Evolutionary conservation across 179 eudicot genomes (phyloP).

Genomic region (Spergularia azorica): DNA sequence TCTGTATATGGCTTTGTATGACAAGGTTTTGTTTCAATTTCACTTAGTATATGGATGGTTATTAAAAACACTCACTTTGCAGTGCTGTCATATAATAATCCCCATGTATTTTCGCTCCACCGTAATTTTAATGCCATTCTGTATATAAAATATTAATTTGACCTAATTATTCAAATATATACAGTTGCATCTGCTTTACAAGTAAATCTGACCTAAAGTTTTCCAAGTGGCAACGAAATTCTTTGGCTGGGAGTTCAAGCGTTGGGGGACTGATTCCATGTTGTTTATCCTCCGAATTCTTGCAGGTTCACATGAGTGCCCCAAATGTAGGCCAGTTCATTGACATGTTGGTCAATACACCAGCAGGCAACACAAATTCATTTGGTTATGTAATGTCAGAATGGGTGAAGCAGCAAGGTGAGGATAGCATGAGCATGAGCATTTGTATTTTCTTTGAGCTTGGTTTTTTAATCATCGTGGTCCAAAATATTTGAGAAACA

Average conservation of each 20-base stretch:
- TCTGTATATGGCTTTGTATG: background rate
- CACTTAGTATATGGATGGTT: background rate
- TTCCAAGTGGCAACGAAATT: background rate
- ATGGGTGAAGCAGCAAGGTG: conserved; percentile 94
- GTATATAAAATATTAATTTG: background rate
- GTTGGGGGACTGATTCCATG: background rate
- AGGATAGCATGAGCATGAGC: conserved; percentile 17
- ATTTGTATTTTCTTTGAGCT: background rate
- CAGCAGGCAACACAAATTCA: conserved; percentile 63
- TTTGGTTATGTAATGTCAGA: conserved; percentile 84
- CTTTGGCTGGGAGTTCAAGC: background rate
- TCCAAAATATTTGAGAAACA: background rate
- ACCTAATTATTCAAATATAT: background rate
- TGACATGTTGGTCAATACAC: conserved; percentile 70
- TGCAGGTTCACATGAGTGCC: conserved; percentile 89
- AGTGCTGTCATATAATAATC: background rate
- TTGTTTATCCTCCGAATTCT: conserved; percentile 6
- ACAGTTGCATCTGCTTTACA: background rate
- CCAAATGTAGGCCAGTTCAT: conserved; percentile 88
- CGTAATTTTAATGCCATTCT: background rate
- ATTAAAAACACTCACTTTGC: background rate
- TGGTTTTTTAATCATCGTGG: background rate
- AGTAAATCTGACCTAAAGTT: background rate
- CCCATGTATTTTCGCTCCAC: background rate
- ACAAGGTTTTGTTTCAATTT: background rate